Evolutionary conservation across 345 rosid genomes (phyloP).

Genomic region (Dimocarpus longan): DNA sequence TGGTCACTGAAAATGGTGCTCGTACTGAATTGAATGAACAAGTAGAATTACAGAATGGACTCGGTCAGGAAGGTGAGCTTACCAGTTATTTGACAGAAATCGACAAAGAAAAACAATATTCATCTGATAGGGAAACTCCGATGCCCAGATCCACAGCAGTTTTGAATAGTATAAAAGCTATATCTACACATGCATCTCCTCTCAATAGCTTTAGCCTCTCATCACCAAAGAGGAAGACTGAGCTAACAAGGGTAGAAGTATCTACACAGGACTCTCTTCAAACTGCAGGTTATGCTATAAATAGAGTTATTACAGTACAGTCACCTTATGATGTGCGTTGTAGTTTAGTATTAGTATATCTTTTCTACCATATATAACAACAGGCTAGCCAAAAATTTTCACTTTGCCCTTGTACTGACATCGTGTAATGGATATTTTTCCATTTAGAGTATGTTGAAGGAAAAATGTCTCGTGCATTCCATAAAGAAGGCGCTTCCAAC

Average conservation of each 20-base stretch:
- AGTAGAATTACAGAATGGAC: conserved; percentile 27
- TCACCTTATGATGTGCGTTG: conserved; percentile 18
- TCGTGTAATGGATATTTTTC: conserved; percentile 26
- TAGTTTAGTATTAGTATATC: neutral
- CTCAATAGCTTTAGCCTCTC: conserved; percentile 43
- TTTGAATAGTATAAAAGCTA: conserved; percentile 37
- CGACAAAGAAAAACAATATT: conserved; percentile 61
- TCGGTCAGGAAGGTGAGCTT: conserved; percentile 27
- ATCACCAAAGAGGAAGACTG: conserved; percentile 42
- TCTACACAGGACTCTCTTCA: conserved; percentile 32
- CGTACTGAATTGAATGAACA: conserved; percentile 25
- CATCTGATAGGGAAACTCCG: conserved; percentile 51
- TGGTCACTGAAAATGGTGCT: conserved; percentile 30
- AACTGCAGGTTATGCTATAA: conserved; percentile 54
- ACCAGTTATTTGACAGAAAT: conserved; percentile 34
- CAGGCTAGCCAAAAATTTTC: conserved; percentile 10
- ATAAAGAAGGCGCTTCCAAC: conserved; percentile 38
- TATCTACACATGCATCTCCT: conserved; percentile 41
- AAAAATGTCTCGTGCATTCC: conserved; percentile 31
- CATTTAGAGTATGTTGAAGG: conserved; percentile 45
- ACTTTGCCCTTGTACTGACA: conserved; percentile 18
- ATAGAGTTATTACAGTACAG: conserved; percentile 8
- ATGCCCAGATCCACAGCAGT: conserved; percentile 34
- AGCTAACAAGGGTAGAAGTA: conserved; percentile 31
- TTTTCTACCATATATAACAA: neutral